Evolutionary conservation across 768 basidiomycete genomes (phyloP).

Genomic region (Hericium erinaceus): DNA sequence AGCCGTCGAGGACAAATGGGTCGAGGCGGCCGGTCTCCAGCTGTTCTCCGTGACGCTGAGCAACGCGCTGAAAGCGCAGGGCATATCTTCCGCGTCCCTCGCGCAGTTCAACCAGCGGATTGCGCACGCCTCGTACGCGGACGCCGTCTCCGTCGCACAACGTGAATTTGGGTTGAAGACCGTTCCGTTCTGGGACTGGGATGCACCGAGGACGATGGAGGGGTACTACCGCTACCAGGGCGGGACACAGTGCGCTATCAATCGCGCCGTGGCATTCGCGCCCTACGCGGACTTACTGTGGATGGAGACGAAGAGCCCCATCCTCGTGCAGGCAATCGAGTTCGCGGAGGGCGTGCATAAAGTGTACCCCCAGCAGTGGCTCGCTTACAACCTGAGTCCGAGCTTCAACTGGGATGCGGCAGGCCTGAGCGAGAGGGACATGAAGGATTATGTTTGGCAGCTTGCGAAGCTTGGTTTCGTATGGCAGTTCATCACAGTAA

Average conservation of each 20-base stretch:
- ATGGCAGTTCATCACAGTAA: conserved; percentile 97
- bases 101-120: conserved; percentile 56
- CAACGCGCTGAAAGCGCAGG: conserved; percentile 50
- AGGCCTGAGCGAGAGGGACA: conserved; percentile 76
- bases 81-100: conserved; percentile 37
- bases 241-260: conserved; percentile 89
- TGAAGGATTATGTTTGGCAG: conserved; percentile 86
- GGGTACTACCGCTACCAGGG: conserved; percentile 97
- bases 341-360: conserved; percentile 85
- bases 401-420: conserved; percentile 95
- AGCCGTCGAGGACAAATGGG: conserved; percentile 85
- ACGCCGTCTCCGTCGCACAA: conserved; percentile 68
- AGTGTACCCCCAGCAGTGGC: conserved; percentile 82
- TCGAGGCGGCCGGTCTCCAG: conserved; percentile 62
- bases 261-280: conserved; percentile 86
- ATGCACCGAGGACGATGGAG: conserved; percentile 87
- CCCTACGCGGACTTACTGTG: conserved; percentile 88
- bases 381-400: conserved; percentile 92
- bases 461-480: conserved; percentile 93
- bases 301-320: conserved; percentile 98
- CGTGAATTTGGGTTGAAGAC: conserved; percentile 64
- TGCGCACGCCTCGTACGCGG: conserved; percentile 57
- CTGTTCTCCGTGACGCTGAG: conserved; percentile 71
- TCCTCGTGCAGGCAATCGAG: conserved; percentile 83
- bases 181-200: conserved; percentile 92